Percentiles rank a stretch among this genome's conserved stretches.
These are phyloP conservation scores for Kwoniella botswanensis DNA, from an alignment of 768 basidiomycete species.

Conservation along the genomic window DNA sequence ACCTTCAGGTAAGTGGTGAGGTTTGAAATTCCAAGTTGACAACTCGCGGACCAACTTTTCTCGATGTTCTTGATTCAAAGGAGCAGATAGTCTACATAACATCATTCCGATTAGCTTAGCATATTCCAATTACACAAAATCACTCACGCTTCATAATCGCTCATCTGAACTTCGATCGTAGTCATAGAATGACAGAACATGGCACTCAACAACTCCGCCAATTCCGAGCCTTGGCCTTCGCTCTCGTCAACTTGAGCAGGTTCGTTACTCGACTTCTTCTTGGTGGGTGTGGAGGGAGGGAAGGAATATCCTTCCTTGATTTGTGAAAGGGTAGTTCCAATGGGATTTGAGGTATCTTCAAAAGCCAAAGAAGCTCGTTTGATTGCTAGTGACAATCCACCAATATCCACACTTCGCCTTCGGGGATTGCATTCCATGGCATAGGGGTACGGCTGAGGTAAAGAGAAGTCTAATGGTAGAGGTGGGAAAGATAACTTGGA, in stretches of 20 bases:
- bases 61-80: slow-evolving; percentile 62
- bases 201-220: slow-evolving; percentile 80
- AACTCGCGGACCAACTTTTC: slow-evolving; percentile 70
- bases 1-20: slow-evolving; percentile 77
- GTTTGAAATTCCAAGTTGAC: slow-evolving; percentile 88
- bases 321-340: slow-evolving; percentile 43
- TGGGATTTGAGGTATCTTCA: slow-evolving; percentile 8
- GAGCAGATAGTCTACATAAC: slow-evolving; percentile 58
- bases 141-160: slow-evolving; percentile 50
- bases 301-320: slow-evolving; percentile 37
- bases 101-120: neutral
- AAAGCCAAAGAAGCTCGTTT: slow-evolving; percentile 42
- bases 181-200: slow-evolving; percentile 81
- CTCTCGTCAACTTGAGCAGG: slow-evolving; percentile 49
- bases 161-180: slow-evolving; percentile 63
- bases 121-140: neutral
- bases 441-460: slow-evolving; percentile 20
- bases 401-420: slow-evolving; percentile 83
- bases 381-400: slow-evolving; percentile 82
- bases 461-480: slow-evolving; percentile 14
- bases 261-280: slow-evolving; percentile 65
- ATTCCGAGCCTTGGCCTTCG: slow-evolving; percentile 54
- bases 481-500: neutral
- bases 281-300: slow-evolving; percentile 62
- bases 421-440: slow-evolving; percentile 34